Evolutionary conservation across 495 filamentous ascomycete genomes (phyloP).

Genomic region (Daldinia childiae): DNA sequence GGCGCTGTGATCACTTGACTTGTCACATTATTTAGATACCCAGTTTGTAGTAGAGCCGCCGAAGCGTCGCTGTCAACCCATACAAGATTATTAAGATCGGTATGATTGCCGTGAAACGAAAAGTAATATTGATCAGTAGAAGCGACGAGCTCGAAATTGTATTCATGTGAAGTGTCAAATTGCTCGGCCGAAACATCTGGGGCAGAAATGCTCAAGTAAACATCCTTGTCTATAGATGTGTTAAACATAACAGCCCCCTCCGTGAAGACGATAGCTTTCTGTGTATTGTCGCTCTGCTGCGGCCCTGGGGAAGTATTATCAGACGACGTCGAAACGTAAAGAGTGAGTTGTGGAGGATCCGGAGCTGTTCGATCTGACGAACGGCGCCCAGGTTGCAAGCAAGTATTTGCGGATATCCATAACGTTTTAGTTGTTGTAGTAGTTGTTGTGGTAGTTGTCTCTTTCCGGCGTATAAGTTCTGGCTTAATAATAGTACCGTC

Average conservation of each 20-base stretch:
- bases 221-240: conserved; percentile 63
- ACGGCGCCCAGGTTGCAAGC: conserved; percentile 71
- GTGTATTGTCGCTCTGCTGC: conserved; percentile 55
- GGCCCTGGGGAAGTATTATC: conserved; percentile 76
- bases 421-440: conserved; percentile 56
- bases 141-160: conserved; percentile 81
- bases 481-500: conserved; percentile 18
- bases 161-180: conserved; percentile 63
- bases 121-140: conserved; percentile 82
- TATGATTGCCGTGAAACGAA: conserved; percentile 56
- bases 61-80: conserved; percentile 82
- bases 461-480: conserved; percentile 43
- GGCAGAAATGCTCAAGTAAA: conserved; percentile 80
- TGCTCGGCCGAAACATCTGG: conserved; percentile 61
- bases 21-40: conserved; percentile 64
- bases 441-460: conserved; percentile 50
- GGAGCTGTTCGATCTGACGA: conserved; percentile 46
- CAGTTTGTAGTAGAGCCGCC: conserved; percentile 80
- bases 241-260: conserved; percentile 71
- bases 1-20: conserved; percentile 54
- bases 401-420: conserved; percentile 84
- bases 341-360: conserved; percentile 73
- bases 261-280: conserved; percentile 50
- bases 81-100: conserved; percentile 64
- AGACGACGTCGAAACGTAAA: conserved; percentile 77